phyloP scores from a whole-genome alignment of 768 basidiomycete species.

The Lactarius quietus region DNA sequence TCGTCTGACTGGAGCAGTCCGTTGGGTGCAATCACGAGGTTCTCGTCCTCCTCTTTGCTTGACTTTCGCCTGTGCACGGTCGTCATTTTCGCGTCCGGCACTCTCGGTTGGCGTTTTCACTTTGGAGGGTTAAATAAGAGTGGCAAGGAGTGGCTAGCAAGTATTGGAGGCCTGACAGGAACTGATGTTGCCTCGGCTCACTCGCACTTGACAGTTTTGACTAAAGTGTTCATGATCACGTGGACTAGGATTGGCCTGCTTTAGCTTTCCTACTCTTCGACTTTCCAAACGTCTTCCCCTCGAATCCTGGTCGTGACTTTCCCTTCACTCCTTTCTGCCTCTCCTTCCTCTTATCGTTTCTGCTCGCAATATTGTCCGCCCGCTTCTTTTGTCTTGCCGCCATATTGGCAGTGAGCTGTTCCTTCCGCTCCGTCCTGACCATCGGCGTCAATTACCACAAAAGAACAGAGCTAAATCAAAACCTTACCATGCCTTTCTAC shows the following conservation, averaged over 20 bases:
- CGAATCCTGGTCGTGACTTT: constrained; percentile 79
- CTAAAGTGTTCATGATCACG: constrained; percentile 6
- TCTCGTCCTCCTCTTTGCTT: constrained; percentile 37
- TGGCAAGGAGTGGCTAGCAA: not conserved
- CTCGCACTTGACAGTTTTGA: not conserved
- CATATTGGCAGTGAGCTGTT: constrained; percentile 67
- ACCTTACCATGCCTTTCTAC: constrained; percentile 80
- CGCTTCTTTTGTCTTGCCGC: constrained; percentile 89
- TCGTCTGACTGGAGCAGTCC: constrained; percentile 19
- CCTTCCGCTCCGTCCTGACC: constrained; percentile 84
- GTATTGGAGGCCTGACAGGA: not conserved
- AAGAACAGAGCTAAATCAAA: constrained; percentile 1
- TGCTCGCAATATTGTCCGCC: constrained; percentile 82
- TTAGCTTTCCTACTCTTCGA: constrained; percentile 34
- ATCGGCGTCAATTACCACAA: constrained; percentile 7
- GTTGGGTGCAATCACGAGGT: constrained; percentile 23
- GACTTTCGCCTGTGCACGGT: constrained; percentile 38
- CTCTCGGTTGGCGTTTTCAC: not conserved
- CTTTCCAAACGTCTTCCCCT: constrained; percentile 77
- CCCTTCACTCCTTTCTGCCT: constrained; percentile 51
- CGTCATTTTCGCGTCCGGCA: constrained; percentile 12
- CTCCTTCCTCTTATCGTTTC: constrained; percentile 70
- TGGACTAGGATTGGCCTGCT: not conserved
- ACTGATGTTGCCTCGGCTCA: not conserved
- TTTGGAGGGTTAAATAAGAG: not conserved